Evolutionary conservation across 768 basidiomycete genomes (phyloP), one percentile per base, ranked within the genome.

Genomic region (Leucosporidium yakuticum): DNA sequence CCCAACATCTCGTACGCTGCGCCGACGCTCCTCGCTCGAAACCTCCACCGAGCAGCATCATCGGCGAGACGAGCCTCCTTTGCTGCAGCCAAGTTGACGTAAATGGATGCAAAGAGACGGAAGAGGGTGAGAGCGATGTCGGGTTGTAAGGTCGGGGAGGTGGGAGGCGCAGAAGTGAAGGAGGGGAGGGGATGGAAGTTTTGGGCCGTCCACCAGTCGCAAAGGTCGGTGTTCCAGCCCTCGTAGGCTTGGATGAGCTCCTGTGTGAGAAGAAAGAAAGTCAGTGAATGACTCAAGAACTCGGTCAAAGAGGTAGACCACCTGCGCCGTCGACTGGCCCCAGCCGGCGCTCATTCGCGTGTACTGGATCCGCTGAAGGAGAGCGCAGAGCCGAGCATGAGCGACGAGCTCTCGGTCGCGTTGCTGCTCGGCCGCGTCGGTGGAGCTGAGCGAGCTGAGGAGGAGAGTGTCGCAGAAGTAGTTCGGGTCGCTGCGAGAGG

Each of bases 391-490:
- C 9, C 57, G 57, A 4, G 57, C 57, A 29, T 59, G 57, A 11
- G 57, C 57, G 36, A 59, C 57, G 57, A 59, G 57, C 23, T 36
- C 34, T 2, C 57, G 36, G 57, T 59, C 57, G 17, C 19, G n/a
- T n/a, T 27, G 53, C 53, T 59, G 57, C 29, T 59, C 57, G 23
- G 34, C 36, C 21, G 57, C 23, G 4, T 20, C 23, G 12, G 57
- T 15, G 4, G 36, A 21, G 21, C 14, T 39, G n/a, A 25, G 36
- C 39, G 39, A 44, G 39, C 39, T 44, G 34, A 59, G 21, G 36
- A 59, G 57, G 57, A 59, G 57, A 2, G 57, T 39, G 57, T 59
- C 57, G 57, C 36, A 59, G 57, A 59, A 59, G 57, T 59, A 59
- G 36, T 23, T 59, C 12, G 57, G 57, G n/a, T 59, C 57, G 39